Percentiles rank a stretch among this genome's conserved stretches.
These are phyloP conservation scores for Plectosphaerella plurivora DNA, from an alignment of 2,329 filamentous ascomycete genomes.

Conservation along the genomic window DNA sequence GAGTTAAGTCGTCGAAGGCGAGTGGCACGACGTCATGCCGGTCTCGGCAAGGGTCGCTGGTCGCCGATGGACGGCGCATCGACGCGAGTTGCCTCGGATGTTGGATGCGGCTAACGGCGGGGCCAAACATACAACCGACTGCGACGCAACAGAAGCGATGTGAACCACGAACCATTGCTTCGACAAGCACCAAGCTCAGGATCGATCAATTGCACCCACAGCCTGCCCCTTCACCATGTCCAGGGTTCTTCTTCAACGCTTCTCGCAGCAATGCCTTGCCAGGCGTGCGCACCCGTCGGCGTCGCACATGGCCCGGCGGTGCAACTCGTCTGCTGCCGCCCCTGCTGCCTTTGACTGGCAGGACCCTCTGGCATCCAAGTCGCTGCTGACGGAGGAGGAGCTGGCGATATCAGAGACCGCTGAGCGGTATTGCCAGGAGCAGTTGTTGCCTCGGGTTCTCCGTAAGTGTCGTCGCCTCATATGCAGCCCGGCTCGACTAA, in stretches of 20 bases:
- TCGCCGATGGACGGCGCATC: background rate
- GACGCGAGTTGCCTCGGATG: background rate
- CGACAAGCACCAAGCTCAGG: too few species aligned
- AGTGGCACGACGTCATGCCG: background rate
- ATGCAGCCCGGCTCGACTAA: background rate
- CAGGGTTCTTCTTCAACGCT: background rate
- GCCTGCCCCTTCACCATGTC: background rate
- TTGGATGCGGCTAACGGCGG: background rate
- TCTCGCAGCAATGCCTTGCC: conserved; percentile 7
- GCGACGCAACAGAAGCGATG: too few species aligned
- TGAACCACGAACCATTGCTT: too few species aligned
- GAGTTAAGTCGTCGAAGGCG: background rate
- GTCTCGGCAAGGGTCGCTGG: too few species aligned
- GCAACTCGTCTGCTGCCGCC: conserved; percentile 26
- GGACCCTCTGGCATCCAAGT: conserved; percentile 74
- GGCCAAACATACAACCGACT: background rate
- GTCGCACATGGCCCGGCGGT: conserved; percentile 20
- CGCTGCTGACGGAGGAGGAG: conserved; percentile 85
- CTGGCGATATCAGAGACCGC: conserved; percentile 85
- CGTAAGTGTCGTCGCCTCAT: conserved; percentile 48
- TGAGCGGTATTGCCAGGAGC: conserved; percentile 90
- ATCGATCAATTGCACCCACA: too few species aligned
- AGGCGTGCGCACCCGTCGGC: conserved; percentile 6
- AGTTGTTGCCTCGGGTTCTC: conserved; percentile 77
- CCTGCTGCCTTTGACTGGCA: conserved; percentile 73